phyloP scores from a whole-genome alignment of 2,329 filamentous ascomycete genomes.

The Didymellaceae sp. region DNA sequence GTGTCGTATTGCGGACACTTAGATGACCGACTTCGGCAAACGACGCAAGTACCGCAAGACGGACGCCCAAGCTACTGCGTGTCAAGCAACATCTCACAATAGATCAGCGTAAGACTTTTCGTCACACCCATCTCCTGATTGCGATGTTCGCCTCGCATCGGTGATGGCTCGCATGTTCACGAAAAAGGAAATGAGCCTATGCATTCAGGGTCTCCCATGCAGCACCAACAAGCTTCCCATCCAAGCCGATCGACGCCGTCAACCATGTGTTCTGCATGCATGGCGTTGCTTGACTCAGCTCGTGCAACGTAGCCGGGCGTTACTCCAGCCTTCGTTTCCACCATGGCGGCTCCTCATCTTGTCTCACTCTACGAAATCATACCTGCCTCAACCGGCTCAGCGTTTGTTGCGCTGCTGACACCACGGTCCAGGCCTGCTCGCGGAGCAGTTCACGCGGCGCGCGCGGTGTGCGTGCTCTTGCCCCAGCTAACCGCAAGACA shows the following conservation, averaged over 20 bases:
- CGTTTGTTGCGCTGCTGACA: background rate
- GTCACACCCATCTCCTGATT: background rate
- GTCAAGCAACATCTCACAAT: background rate
- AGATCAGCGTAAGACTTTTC: constrained; percentile 3
- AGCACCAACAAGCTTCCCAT: constrained; percentile 24
- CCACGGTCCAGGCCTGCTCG: constrained; percentile 12
- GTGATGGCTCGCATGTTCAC: background rate
- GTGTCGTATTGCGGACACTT: too few species aligned
- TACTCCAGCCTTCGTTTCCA: background rate
- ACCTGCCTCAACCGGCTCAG: background rate
- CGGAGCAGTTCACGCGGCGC: constrained; percentile 13
- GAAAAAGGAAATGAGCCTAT: constrained; percentile 11
- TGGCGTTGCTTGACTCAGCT: constrained; percentile 35
- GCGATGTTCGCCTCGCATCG: constrained; percentile 5
- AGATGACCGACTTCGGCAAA: too few species aligned
- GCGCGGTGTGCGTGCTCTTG: constrained; percentile 8
- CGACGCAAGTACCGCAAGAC: too few species aligned
- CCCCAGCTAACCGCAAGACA: constrained; percentile 9
- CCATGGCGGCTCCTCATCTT: too few species aligned
- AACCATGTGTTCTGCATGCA: constrained; percentile 23
- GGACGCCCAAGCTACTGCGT: too few species aligned
- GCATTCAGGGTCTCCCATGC: constrained; percentile 25
- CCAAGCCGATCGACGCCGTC: constrained; percentile 23
- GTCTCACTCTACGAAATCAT: background rate
- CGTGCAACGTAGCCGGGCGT: background rate